A percentile compares a stretch with the other conserved stretches of the same genome.
Evolutionary conservation across 2,329 filamentous ascomycete species (phyloP).

Genomic region (Colletotrichum ledebouriae): DNA sequence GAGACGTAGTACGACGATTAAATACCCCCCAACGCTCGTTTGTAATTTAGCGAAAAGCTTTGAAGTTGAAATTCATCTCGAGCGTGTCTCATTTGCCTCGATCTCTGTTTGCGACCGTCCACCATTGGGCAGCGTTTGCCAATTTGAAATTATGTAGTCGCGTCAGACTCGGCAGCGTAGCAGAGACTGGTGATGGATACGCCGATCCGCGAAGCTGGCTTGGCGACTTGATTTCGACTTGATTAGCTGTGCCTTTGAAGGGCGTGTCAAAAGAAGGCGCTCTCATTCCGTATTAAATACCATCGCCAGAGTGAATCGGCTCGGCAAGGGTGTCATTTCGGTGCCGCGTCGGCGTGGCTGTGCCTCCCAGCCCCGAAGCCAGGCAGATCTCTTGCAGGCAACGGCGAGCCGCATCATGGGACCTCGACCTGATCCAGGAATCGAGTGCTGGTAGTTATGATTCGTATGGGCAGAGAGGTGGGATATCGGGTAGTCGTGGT

Average conservation of each 20-base stretch:
- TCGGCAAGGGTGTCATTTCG: neutral
- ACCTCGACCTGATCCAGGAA: too few relatives aligned
- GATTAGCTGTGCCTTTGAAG: fast-evolving
- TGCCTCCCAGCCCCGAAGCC: constrained; percentile 9
- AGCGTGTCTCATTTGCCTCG: neutral
- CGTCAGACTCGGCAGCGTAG: too few relatives aligned
- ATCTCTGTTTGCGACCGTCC: too few relatives aligned
- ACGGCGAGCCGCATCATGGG: too few relatives aligned
- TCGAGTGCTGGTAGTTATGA: too few relatives aligned
- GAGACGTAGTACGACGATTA: constrained; percentile 4
- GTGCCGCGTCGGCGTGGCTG: constrained; percentile 32
- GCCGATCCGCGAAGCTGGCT: too few relatives aligned
- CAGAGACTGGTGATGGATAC: too few relatives aligned
- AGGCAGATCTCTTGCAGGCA: neutral
- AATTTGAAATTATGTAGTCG: too few relatives aligned
- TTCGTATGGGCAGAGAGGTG: too few relatives aligned
- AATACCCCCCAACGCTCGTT: constrained; percentile 40
- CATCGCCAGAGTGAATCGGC: neutral
- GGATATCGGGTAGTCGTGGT: too few relatives aligned
- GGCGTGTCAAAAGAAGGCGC: fast-evolving
- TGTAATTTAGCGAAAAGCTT: neutral
- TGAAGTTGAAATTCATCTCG: neutral
- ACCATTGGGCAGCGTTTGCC: too few relatives aligned
- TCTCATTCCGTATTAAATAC: neutral
- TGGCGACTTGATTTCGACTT: neutral